Percentiles rank a stretch among this genome's conserved stretches.
These are phyloP conservation scores for Gigaspora rosea DNA, from an alignment of 192 early-diverging fungal species.

Conservation along the genomic window DNA sequence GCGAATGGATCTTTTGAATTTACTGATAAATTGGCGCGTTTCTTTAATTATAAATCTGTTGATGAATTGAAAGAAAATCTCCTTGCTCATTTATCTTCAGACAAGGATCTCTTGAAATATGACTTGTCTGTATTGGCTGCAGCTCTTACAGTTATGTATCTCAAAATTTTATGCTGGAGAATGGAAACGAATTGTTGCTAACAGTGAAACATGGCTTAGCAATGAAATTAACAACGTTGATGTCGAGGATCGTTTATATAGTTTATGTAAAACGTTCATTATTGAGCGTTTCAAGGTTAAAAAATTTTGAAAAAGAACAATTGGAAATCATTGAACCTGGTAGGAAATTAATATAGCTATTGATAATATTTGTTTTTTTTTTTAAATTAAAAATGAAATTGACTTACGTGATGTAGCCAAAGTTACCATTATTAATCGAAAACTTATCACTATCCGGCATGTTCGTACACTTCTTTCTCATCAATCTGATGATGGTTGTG, in stretches of 20 bases:
- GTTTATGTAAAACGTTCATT: constrained; percentile 2
- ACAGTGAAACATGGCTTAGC: constrained; percentile 17
- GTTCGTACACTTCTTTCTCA: background rate
- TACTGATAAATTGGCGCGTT: constrained; percentile 6
- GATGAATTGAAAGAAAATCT: background rate
- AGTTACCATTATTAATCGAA: constrained; percentile 5
- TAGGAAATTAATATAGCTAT: too few relatives aligned
- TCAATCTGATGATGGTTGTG: background rate
- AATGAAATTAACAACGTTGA: too few relatives aligned
- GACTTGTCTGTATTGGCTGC: background rate
- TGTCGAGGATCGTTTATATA: constrained; percentile 21
- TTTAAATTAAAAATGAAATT: too few relatives aligned
- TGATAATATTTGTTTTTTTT: too few relatives aligned
- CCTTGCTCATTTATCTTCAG: background rate
- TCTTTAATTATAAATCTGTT: constrained; percentile 12
- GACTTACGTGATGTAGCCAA: background rate
- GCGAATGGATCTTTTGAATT: constrained; percentile 7
- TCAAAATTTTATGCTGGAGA: constrained; percentile 28
- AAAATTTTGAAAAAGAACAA: background rate
- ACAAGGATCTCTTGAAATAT: background rate
- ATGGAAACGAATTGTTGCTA: constrained; percentile 6
- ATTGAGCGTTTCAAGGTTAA: constrained; percentile 4
- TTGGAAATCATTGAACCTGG: background rate
- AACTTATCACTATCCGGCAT: background rate
- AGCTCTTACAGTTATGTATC: constrained; percentile 2